Conservation (phyloP, 2,329 filamentous ascomycete species). For the Aspergillus terreus region DNA sequence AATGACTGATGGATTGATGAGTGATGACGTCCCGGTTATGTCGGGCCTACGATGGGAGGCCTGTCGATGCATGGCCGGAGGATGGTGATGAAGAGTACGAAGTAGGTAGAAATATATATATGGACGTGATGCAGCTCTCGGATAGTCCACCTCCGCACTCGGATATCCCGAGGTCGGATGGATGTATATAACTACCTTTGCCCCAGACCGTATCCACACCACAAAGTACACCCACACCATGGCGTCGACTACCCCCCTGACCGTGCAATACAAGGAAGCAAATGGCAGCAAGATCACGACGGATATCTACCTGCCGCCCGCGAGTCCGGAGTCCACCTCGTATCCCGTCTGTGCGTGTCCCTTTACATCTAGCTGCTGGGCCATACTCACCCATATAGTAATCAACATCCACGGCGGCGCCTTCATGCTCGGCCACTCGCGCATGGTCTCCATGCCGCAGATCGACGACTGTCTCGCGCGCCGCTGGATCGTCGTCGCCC, state of each 20-base stretch:
- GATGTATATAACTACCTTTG: background rate
- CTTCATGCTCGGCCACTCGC: constrained; percentile 41
- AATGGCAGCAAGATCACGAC: constrained; percentile 21
- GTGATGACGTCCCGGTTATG: background rate
- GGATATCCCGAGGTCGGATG: constrained; percentile 3
- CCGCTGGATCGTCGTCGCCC: constrained; percentile 38
- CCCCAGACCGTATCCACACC: background rate
- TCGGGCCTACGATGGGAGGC: background rate
- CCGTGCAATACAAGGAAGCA: constrained; percentile 20
- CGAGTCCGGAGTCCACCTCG: constrained; percentile 5
- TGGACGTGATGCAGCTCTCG: background rate
- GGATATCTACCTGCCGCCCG: constrained; percentile 24
- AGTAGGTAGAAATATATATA: background rate
- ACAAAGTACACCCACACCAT: background rate
- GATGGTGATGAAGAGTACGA: background rate
- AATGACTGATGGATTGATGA: constrained; percentile 4
- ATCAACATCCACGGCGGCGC: constrained; percentile 45
- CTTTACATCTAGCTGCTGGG: background rate
- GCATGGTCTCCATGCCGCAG: constrained; percentile 39
- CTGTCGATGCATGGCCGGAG: background rate
- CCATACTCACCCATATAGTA: constrained; percentile 17
- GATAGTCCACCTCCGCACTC: background rate
- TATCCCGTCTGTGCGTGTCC: constrained; percentile 19
- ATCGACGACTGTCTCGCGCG: constrained; percentile 36
- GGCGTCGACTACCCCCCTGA: constrained; percentile 14